A percentile compares a stretch with the other conserved stretches of the same genome.
Evolutionary conservation across 768 basidiomycete species (phyloP).

Genomic region (Tylopilus rubrobrunneus): DNA sequence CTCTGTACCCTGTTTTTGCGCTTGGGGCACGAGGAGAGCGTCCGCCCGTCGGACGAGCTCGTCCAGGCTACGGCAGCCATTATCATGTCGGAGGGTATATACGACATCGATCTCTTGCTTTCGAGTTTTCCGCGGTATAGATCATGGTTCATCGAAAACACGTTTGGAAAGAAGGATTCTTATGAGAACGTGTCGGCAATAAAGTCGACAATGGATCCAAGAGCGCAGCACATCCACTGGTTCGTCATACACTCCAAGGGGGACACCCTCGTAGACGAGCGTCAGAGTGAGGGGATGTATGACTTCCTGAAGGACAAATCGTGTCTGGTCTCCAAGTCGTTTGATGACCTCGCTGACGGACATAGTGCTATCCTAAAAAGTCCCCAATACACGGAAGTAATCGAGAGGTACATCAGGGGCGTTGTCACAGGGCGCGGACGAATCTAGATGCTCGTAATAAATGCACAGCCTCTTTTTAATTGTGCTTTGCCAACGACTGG

Average conservation of each 20-base stretch:
- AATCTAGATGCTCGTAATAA: conserved; percentile 4
- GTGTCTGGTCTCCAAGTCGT: conserved; percentile 31
- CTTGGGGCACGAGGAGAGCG: conserved; percentile 27
- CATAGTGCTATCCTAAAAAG: conserved; percentile 52
- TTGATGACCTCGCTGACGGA: conserved; percentile 41
- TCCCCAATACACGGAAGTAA: conserved; percentile 42
- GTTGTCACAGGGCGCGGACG: neutral
- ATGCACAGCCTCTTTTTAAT: conserved; percentile 6
- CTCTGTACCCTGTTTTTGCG: conserved; percentile 64
- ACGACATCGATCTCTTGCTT: conserved; percentile 66
- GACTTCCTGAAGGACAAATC: conserved; percentile 41
- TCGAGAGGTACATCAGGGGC: conserved; percentile 38
- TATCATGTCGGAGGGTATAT: conserved; percentile 73
- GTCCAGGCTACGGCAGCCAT: conserved; percentile 49
- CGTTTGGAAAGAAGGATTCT: conserved; percentile 51
- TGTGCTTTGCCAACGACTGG: conserved; percentile 20
- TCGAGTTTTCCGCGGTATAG: conserved; percentile 63
- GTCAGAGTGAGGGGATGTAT: conserved; percentile 61
- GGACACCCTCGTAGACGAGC: conserved; percentile 61
- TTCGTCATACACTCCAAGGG: conserved; percentile 70
- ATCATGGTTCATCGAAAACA: conserved; percentile 61
- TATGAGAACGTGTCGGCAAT: conserved; percentile 50
- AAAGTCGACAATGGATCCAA: conserved; percentile 35
- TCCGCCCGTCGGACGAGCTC: conserved; percentile 44
- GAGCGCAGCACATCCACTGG: conserved; percentile 48